Evolutionary conservation across 768 basidiomycete species (phyloP), one percentile per base, ranked within the genome.

Genomic region (Suillus paluster): DNA sequence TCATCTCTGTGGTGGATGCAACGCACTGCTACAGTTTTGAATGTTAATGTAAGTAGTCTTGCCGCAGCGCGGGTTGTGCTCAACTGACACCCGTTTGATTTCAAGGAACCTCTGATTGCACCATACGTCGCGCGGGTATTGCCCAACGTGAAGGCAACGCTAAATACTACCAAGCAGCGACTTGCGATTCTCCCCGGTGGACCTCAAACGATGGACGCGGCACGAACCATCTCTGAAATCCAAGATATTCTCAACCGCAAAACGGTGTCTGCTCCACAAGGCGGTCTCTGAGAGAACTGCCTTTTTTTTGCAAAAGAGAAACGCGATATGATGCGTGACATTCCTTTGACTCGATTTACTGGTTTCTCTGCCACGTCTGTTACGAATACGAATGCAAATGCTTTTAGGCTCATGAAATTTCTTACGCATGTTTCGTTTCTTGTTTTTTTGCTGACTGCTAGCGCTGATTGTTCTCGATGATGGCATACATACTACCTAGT

Each of bases 1-100:
- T 85, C 84, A 15, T 85, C 89, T 8, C 77, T 94, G 60, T 94
- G 93, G 92, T 95, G 92, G 92, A 77, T 95, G 66, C 91, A 94
- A 71, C 87, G 92, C 59, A 82, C 90, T 41, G 80, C 90, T 8
- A 79, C 83, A 15, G 80, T 88, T 36, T 82, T 94, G 65, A 90
- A 89, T 70, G 87, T 91, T 56, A 88, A 87, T 68, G 90, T 90
- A 71, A 30, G 82, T 60, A n/a, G 46, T 11, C 56, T 21, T 38
- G 55, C 15, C 53, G 39, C 9, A 62, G 30, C 1, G 42, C 53
- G 36, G 45, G 50, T 25, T 27, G 11, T 5, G 17, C 50, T 52
- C 60, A 36, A 17, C 12, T 57, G 48, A 53, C 5, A 11, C 23
- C 8, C n/a, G 10, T n/a, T 62, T 41, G 53, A 39, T 41, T 57